These are phyloP conservation scores for Biancaea sappan DNA, from an alignment of 306 rosid genomes.

Conservation along the genomic window DNA sequence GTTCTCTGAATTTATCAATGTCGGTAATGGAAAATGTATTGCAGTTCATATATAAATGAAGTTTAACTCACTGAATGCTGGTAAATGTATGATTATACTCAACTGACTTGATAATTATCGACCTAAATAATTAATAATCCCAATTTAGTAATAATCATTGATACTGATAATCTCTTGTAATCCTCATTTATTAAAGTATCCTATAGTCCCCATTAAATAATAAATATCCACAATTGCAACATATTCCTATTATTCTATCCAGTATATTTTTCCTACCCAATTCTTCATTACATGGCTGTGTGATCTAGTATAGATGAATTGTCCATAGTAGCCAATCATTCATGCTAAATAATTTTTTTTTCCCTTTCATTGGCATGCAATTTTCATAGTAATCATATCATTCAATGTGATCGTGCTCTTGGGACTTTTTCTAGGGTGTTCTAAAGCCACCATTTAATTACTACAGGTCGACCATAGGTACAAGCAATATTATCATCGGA, in stretches of 20 bases:
- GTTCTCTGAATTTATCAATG: neutral
- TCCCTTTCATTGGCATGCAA: neutral
- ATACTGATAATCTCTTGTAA: too few relatives aligned
- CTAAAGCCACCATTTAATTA: slow-evolving; percentile 9
- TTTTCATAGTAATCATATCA: neutral
- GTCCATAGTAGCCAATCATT: neutral
- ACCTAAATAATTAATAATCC: neutral
- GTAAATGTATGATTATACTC: neutral
- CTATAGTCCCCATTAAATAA: neutral
- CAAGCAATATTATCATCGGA: slow-evolving; percentile 80
- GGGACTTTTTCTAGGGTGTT: neutral
- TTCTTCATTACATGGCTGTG: neutral
- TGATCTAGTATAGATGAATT: neutral
- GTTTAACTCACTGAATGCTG: neutral
- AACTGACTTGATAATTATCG: neutral
- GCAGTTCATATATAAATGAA: neutral
- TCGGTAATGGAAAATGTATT: neutral
- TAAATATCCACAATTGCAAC: neutral
- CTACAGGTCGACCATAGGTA: slow-evolving; percentile 77
- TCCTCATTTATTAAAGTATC: too few relatives aligned
- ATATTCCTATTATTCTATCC: neutral
- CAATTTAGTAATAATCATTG: neutral
- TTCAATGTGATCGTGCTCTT: neutral
- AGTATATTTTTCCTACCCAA: neutral
- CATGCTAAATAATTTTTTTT: neutral